Conservation (phyloP, 352 stramenopile species). For the Globisporangium alternatum region DNA sequence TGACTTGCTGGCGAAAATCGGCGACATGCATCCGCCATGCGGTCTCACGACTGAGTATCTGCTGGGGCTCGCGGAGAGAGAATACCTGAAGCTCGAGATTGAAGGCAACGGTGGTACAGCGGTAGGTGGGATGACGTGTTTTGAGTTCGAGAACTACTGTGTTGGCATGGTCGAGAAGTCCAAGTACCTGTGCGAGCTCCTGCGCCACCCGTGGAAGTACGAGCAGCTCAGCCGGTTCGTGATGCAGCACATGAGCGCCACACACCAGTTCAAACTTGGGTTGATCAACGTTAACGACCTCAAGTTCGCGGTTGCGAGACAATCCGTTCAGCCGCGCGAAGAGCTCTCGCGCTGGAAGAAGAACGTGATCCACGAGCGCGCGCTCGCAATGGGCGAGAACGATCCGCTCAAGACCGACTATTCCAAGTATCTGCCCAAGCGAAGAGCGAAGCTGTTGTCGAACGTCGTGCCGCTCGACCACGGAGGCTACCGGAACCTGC, state of each 20-base stretch:
- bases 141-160: conserved; percentile 78
- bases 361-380: conserved; percentile 80
- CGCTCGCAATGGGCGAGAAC: conserved; percentile 88
- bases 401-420: conserved; percentile 93
- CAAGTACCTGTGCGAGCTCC: conserved; percentile 65
- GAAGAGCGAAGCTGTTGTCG: conserved; percentile 63
- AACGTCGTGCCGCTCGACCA: conserved; percentile 89
- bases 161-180: conserved; percentile 46
- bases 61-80: conserved; percentile 42
- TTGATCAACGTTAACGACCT: conserved; percentile 88
- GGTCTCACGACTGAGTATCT: conserved; percentile 39
- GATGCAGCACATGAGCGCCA: conserved; percentile 79
- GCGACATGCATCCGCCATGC: conserved; percentile 48
- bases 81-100: conserved; percentile 61
- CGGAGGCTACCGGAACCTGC: conserved; percentile 82
- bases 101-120: not conserved
- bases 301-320: conserved; percentile 70
- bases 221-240: conserved; percentile 82
- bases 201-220: conserved; percentile 69
- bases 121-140: conserved; percentile 59
- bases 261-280: conserved; percentile 87
- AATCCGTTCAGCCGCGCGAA: conserved; percentile 44
- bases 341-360: conserved; percentile 72
- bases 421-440: conserved; percentile 85
- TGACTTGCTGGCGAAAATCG: conserved; percentile 43